Conservation (phyloP, 345 rosid genomes). For the Melaleuca quinquenervia region DNA sequence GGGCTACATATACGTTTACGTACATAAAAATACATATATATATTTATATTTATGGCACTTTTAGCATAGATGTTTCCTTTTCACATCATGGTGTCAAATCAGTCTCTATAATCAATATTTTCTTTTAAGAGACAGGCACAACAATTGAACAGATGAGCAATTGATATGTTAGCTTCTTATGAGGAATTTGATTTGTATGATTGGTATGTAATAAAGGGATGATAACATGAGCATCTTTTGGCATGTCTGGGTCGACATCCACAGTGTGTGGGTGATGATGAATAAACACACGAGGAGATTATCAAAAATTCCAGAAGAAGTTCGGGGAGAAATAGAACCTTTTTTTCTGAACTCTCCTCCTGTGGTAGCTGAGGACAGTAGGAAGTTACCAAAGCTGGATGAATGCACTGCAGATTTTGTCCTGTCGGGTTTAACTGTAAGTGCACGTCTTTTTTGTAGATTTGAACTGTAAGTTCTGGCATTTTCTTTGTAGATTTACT, state of each 20-base stretch:
- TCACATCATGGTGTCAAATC: background rate
- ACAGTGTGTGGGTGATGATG: constrained; percentile 99
- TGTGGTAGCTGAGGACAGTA: constrained; percentile 65
- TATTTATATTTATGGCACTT: background rate
- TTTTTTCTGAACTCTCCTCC: constrained; percentile 63
- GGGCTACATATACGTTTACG: background rate
- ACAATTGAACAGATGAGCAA: background rate
- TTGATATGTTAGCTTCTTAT: background rate
- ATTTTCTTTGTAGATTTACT: background rate
- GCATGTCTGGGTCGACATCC: background rate
- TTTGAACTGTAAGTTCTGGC: background rate
- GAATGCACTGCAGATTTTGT: constrained; percentile 65
- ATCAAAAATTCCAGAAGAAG: constrained; percentile 91
- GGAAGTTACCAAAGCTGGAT: constrained; percentile 82
- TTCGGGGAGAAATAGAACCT: constrained; percentile 77
- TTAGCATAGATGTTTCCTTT: background rate
- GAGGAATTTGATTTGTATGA: background rate
- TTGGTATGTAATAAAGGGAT: background rate
- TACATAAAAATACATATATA: too few species aligned
- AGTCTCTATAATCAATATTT: background rate
- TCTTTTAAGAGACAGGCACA: background rate
- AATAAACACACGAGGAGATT: constrained; percentile 88
- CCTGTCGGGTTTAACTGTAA: constrained; percentile 75
- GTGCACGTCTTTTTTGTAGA: constrained; percentile 4
- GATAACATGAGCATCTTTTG: background rate